Base-by-base conservation (phyloP, 768 basidiomycete genomes). In the Lentinus brumalis region DNA sequence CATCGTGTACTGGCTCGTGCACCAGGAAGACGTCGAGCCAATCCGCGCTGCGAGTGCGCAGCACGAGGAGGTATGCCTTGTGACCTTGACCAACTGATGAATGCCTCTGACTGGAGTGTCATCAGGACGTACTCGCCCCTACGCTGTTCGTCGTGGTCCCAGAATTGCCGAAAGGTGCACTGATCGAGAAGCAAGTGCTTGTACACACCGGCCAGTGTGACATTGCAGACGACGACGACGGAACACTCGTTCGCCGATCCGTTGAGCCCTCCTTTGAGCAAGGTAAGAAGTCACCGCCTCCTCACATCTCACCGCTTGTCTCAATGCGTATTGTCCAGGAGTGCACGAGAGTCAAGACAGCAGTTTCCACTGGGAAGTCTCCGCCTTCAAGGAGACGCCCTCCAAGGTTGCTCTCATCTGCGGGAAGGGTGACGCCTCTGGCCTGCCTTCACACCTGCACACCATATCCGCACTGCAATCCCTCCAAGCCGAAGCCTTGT, bases 111-210 rank as follows among this genome's bases (percentile, higher is more conserved):
- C 46, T 32, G 30, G 15, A 26, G 26, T 10, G 18, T n/a, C 3
- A 15, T 10, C 46, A 72, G 73, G 66, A 72, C 31, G 56, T 47
- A 0, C 14, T 51, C 7, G 71, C 70, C 8, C 77, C 80, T 5
- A 82, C 82, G 0, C 73, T 94, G 7, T 90, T 89, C 67, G 67
- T 87, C 0, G 81, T 78, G 2, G 81, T 91, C 6, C 81, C 84
- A 56, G 78, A 81, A 40, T 76, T 94, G 8, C 92, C 92, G 0
- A 91, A 89, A 66, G 80, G 77, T 56, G 92, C 91, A 1, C 71
- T 83, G 38, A 68, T 92, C 11, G 92, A 94, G 71, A 92, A 91
- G 66, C 92, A 94, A 69, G 84, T 87, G 2, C 63, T 91, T 7
- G 69, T 86, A 11, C 90, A 92, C 66, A 91, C 87, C 0, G 88